Evolutionary conservation across 2,329 filamentous ascomycete genomes (phyloP), one percentile per base, ranked within the genome.

Genomic region (Pyrenochaeta sp.): DNA sequence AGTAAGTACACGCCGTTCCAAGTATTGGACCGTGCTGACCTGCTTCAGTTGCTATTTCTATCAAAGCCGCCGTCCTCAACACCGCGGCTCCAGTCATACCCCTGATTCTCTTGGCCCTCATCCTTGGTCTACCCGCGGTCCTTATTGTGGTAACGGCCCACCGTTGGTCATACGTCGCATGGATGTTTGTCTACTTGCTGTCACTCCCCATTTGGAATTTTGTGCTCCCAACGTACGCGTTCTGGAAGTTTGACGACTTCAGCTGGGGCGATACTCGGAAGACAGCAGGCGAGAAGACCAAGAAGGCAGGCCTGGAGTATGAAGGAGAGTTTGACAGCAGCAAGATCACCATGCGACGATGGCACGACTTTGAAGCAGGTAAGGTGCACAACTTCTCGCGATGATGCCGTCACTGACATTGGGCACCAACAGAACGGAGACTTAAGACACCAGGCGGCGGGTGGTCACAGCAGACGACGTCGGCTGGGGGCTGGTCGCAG

Each of bases 161-260:
- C 77, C 91, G 92, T 33, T 89, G 89, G 84, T 90, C 91, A 0
- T 99, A 99, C 72, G 88, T 99, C 36, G 78, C 90, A 37, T 99
- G 95, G 95, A 98, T 99, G 95, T 74, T 95, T 37, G 95, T 98
- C 76, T 99, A 99, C 76, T 86, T 99, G 15, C 48, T 93, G 40
- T 97, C 95, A 1, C 86, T 99, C 1, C 96, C 96, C 0, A 85
- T 99, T 52, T 99, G 95, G 95, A 99, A 99, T 78, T 97, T 99
- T 75, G 83, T 99, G 32, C 87, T 99, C 7, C 95, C 95, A 0
- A 86, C 87, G 7, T 99, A 99, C 74, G 90, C 95, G 2, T 99
- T 94, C 82, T 99, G 95, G 95, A 98, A 99, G 80, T 99, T 99
- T 75, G 95, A 99, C 75, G 95, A 99, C 81, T 99, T 99, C 82